These are phyloP conservation scores for Martiniozyma asiatica DNA, from an alignment of 1,139 yeast genomes.

Conservation along the genomic window DNA sequence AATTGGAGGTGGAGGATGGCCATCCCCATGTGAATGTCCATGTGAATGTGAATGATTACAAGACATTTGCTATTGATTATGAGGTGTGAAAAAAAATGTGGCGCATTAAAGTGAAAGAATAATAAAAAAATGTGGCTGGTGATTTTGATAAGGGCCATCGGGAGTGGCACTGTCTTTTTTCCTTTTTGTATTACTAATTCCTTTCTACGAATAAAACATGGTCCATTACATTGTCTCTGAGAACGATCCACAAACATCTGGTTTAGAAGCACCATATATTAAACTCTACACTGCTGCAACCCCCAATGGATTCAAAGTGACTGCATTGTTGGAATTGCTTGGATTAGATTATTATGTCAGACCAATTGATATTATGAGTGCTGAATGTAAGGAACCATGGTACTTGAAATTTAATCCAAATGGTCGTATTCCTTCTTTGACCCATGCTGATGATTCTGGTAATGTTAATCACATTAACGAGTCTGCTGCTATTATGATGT, in stretches of 20 bases:
- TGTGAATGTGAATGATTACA: constrained; percentile 4
- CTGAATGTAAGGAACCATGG: constrained; percentile 39
- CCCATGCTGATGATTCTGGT: constrained; percentile 33
- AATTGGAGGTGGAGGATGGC: constrained; percentile 48
- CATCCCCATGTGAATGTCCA: constrained; percentile 16
- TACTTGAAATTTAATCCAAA: constrained; percentile 45
- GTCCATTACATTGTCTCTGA: constrained; percentile 21
- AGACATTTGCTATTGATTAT: too few species aligned
- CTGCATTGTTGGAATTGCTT: constrained; percentile 36
- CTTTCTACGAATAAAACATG: too few species aligned
- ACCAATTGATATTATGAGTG: constrained; percentile 27
- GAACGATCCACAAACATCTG: constrained; percentile 22
- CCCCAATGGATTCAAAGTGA: constrained; percentile 45
- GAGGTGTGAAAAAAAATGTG: too few species aligned
- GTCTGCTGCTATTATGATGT: constrained; percentile 47
- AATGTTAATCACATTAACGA: constrained; percentile 32
- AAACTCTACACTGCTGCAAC: constrained; percentile 37
- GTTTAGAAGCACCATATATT: constrained; percentile 26
- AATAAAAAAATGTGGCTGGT: too few species aligned
- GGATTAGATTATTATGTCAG: constrained; percentile 35
- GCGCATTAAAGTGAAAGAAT: too few species aligned
- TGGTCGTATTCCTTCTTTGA: constrained; percentile 49
- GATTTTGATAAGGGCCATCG: too few species aligned
- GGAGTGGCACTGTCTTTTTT: too few species aligned
- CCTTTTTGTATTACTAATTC: too few species aligned